Evolutionary conservation across 495 filamentous ascomycete species (phyloP).

Genomic region (Aspergillus biplanus): DNA sequence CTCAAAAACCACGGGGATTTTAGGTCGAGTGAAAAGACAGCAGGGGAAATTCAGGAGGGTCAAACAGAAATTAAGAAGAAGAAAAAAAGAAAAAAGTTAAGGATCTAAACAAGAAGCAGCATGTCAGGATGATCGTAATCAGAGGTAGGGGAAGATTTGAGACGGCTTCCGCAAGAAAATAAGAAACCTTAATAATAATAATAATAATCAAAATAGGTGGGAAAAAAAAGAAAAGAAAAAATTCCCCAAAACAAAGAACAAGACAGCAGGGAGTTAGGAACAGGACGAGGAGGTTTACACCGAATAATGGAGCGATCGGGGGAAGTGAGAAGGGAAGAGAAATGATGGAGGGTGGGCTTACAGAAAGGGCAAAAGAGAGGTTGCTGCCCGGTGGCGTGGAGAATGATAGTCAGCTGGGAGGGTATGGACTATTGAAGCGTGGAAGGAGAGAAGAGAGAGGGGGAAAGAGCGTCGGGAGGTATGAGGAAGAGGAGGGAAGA

Average conservation of each 20-base stretch:
- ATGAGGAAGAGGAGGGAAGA: conserved; percentile 11
- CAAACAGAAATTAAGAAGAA: conserved; percentile 6
- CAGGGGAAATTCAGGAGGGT: conserved; percentile 13
- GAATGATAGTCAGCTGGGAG: conserved; percentile 17
- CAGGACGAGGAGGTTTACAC: neutral
- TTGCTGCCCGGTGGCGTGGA: conserved; percentile 22
- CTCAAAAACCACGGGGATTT: conserved; percentile 22
- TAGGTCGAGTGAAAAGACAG: conserved; percentile 14
- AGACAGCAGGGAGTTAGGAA: too few species aligned
- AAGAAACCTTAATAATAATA: conserved; percentile 4
- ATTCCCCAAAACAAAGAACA: neutral
- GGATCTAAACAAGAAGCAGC: conserved; percentile 17
- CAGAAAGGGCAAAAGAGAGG: conserved; percentile 18
- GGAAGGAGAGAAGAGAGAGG: neutral
- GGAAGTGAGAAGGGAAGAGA: conserved; percentile 8
- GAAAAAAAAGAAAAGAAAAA: conserved; percentile 1
- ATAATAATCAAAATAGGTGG: neutral
- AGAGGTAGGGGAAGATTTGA: conserved; percentile 16
- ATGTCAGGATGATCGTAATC: conserved; percentile 24
- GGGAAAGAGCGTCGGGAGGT: conserved; percentile 1
- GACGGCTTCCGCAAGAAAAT: conserved; percentile 11
- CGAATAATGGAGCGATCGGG: conserved; percentile 16
- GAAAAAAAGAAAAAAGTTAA: conserved; percentile 14
- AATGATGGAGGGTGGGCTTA: conserved; percentile 13
- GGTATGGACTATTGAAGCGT: conserved; percentile 1